Conservation (phyloP, 1,284 basidiomycete genomes). For the Moesziomyces antarcticus region DNA sequence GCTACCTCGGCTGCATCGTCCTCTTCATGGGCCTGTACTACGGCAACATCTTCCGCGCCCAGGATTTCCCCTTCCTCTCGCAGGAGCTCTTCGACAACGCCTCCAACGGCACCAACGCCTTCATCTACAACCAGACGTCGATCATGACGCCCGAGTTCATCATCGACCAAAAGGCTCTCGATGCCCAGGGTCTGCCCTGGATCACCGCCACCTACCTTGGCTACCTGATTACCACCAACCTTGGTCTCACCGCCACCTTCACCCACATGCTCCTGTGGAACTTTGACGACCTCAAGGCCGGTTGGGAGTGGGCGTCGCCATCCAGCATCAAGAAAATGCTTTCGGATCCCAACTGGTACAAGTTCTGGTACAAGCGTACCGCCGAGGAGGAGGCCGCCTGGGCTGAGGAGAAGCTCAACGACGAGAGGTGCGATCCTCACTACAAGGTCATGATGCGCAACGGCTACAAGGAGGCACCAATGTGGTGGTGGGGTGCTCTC, state of each 20-base stretch:
- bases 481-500: constrained; percentile 33
- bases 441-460: constrained; percentile 36
- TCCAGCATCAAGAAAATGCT: constrained; percentile 18
- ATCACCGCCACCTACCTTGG: constrained; percentile 29
- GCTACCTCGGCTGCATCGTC: constrained; percentile 27
- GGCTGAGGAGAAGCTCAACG: constrained; percentile 6
- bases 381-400: constrained; percentile 23
- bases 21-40: constrained; percentile 42
- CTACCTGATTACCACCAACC: constrained; percentile 33
- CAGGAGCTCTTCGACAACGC: constrained; percentile 22
- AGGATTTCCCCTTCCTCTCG: constrained; percentile 43
- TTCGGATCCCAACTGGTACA: constrained; percentile 23
- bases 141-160: constrained; percentile 35
- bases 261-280: constrained; percentile 45
- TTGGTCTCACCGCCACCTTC: constrained; percentile 37
- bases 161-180: constrained; percentile 20
- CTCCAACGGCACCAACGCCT: constrained; percentile 34
- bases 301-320: constrained; percentile 31
- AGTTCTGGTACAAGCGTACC: constrained; percentile 24
- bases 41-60: constrained; percentile 30
- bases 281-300: constrained; percentile 35
- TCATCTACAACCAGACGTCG: constrained; percentile 40
- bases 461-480: constrained; percentile 29
- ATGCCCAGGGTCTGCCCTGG: constrained; percentile 29
- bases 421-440: constrained; percentile 28